Percentiles rank a stretch among this genome's conserved stretches.
Conservation (phyloP, 2,329 filamentous ascomycete species). For the Diaporthe amygdali region DNA sequence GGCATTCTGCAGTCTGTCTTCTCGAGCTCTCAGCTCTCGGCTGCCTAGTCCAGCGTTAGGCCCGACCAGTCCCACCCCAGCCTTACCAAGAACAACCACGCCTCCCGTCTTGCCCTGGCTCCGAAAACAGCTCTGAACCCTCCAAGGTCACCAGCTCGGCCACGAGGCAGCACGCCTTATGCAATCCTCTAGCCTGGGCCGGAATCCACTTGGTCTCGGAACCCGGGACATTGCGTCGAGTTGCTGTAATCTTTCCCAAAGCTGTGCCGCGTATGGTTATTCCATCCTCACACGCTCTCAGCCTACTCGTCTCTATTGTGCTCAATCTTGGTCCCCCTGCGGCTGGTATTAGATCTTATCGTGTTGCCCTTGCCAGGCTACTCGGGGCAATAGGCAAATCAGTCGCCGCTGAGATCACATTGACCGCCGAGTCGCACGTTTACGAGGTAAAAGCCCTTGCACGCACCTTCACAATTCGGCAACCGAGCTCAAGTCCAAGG, state of each 20-base stretch:
- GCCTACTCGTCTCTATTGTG: neutral
- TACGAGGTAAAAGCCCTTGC: neutral
- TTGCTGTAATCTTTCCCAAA: neutral
- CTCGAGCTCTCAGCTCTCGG: neutral
- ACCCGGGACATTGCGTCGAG: neutral
- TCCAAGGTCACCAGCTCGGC: neutral
- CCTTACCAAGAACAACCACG: conserved; percentile 7
- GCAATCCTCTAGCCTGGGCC: neutral
- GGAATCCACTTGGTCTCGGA: neutral
- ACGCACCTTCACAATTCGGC: neutral
- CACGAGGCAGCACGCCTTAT: neutral
- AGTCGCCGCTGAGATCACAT: neutral
- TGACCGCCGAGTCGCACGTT: neutral
- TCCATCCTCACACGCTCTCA: neutral
- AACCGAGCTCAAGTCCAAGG: neutral
- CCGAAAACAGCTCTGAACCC: neutral
- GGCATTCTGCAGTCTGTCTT: neutral
- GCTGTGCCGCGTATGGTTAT: conserved; percentile 1
- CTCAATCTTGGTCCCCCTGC: neutral
- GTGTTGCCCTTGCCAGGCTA: neutral
- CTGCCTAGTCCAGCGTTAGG: neutral
- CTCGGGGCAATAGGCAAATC: neutral
- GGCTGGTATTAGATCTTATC: neutral
- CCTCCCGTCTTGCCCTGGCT: neutral
- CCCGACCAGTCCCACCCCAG: neutral